Evolutionary conservation across 2,329 filamentous ascomycete species (phyloP), one percentile per base, ranked within the genome.

Genomic region (Hymenoscyphus scutula): DNA sequence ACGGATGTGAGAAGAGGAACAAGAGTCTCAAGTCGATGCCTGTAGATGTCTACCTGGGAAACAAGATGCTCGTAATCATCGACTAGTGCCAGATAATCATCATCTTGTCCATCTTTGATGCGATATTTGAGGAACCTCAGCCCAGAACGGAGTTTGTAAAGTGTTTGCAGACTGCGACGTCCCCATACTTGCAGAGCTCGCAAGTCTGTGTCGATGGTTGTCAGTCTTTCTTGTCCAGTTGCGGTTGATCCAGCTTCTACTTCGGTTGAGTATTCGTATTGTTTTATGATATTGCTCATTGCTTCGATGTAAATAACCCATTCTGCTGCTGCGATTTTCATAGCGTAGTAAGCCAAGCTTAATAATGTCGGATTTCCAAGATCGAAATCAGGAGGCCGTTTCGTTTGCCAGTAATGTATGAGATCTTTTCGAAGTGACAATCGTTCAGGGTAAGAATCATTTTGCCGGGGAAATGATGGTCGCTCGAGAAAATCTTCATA

Each of bases 1-100:
- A 65, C 30, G 3, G 64, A 64, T 8, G 58, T 63, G 27, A 66
- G 53, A 34, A 66, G 38, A 4, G 64, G 62, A 8, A 66, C 48
- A 23, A 60, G 58, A 11, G n/a, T 41, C 53, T 66, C 60, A 13
- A 66, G 58, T 27, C 48, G 58, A 41, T 38, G 57, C 10, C 62
- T 53, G 51, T 66, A 61, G 17, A 27, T 53, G 10, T 60, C 53
- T 8, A 66, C 30, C 27, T 38, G 34, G 1, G n/a, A 34, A 8
- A 30, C 25, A 25, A 66, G 37, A 53, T 66, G 38, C 41, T 62
- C 58, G 51, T 58, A 64, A 38, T 66, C 64, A 38, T 51, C 45
- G 5, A 65, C n/a, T 6, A 53, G 19, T 13, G 51, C 19, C 25
- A 53, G 59, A 10, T 19, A n/a, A 17, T 60, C 62, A 3, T 32